Evolutionary conservation across 495 filamentous ascomycete species (phyloP).

Genomic region (Amorphotheca resinae): DNA sequence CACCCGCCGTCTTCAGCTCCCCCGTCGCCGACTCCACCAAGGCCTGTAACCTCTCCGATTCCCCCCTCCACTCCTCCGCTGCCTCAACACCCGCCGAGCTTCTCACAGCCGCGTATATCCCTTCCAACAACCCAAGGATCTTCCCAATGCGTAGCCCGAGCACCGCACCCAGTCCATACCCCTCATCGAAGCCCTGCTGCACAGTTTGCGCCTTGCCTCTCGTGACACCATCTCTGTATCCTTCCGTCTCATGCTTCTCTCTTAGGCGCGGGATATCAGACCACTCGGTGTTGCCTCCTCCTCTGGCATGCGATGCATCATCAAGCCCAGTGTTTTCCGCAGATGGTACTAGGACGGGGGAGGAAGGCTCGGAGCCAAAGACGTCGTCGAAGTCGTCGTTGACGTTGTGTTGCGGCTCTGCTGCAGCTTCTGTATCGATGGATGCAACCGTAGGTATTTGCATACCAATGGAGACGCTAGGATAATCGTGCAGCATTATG

Average conservation of each 20-base stretch:
- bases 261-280: conserved; percentile 68
- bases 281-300: conserved; percentile 24
- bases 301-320: neutral
- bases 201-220: conserved; percentile 54
- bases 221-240: conserved; percentile 80
- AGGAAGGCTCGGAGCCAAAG: conserved; percentile 18
- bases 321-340: no score
- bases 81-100: neutral
- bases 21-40: conserved; percentile 39
- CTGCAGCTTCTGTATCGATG: neutral
- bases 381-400: conserved; percentile 20
- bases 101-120: conserved; percentile 32
- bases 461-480: neutral
- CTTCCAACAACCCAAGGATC: conserved; percentile 60
- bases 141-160: conserved; percentile 61
- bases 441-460: neutral
- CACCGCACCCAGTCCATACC: conserved; percentile 65
- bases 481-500: conserved; percentile 1
- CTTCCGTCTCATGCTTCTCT: conserved; percentile 65
- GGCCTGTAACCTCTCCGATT: conserved; percentile 23
- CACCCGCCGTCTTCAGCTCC: conserved; percentile 46
- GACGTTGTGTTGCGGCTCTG: neutral
- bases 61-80: conserved; percentile 17
- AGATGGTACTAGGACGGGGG: neutral
- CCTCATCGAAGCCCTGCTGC: conserved; percentile 82